Base-by-base conservation (phyloP, 768 basidiomycete genomes). In the Tremella yokohamensis region DNA sequence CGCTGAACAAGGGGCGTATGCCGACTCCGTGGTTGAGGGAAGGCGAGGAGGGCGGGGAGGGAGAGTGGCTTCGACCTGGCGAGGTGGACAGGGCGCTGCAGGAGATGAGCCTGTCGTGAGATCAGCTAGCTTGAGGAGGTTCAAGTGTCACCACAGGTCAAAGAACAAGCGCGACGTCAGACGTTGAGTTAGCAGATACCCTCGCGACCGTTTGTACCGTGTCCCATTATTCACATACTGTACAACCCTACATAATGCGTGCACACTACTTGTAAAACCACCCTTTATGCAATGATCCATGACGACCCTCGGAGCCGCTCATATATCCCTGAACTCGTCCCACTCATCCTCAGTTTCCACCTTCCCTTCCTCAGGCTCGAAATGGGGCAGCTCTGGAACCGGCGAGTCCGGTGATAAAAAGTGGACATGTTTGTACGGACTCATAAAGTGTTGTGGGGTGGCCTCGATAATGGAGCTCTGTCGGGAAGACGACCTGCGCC, bases 11-110 rank as follows among this genome's bases (percentile, higher is more conserved):
- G 34, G 22, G 22, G 11, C 26, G 51, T 16, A 34, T 34, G 38
- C 51, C 51, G 16, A 52, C 51, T 8, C 51, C 51, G 12, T 52
- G 51, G 51, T 8, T 37, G 18, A 13, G 51, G 8, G 42, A 45
- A 16, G 42, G 42, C 3, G 51, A 34, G 16, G 20, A 49, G 15
- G 48, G 20, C 22, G 48, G 26, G 8, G 51, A 52, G 18, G 51
- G 22, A 52, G 51, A 52, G 22, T 52, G 51, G 51, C 38, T 52
- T 12, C 15, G n/a, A 26, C 24, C 22, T 24, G 51, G 34, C 2
- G 51, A 52, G 18, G n/a, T 52, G 16, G 16, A 26, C 12, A 8
- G 22, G 3, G 34, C 34, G 16, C 18, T 34, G n/a, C 18, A 34
- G 16, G 16, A 25, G n/a, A 34, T 26, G 34, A 22, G 25, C 16